Percentiles rank a stretch among this genome's conserved stretches.
Evolutionary conservation across 345 rosid species (phyloP).

Genomic region (Diplotaxis tenuifolia): DNA sequence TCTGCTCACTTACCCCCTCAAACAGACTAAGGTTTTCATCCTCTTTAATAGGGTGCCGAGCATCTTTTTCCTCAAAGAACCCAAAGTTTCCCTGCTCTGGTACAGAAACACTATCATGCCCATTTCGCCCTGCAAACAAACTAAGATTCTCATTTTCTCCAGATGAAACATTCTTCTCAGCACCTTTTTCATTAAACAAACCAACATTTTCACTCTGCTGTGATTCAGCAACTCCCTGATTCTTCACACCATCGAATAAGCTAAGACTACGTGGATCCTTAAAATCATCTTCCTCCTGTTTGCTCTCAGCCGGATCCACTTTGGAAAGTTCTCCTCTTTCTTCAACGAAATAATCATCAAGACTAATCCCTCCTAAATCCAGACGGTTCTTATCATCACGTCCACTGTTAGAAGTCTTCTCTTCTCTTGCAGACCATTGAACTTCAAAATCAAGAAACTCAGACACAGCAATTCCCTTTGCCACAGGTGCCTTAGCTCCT

Average conservation of each 20-base stretch:
- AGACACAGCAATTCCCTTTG: constrained; percentile 47
- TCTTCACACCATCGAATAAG: constrained; percentile 45
- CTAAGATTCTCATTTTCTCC: constrained; percentile 28
- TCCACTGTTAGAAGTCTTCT: constrained; percentile 30
- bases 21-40: constrained; percentile 35
- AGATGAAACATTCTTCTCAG: constrained; percentile 9
- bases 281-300: constrained; percentile 31
- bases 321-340: constrained; percentile 33
- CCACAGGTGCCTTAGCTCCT: constrained; percentile 36
- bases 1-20: constrained; percentile 20
- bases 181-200: constrained; percentile 1
- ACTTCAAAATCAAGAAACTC: constrained; percentile 71
- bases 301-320: constrained; percentile 14
- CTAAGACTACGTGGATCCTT: constrained; percentile 39
- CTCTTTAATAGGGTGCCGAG: neutral
- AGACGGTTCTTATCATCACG: constrained; percentile 29
- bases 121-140: constrained; percentile 33
- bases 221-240: constrained; percentile 36
- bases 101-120: constrained; percentile 26
- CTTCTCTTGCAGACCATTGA: constrained; percentile 51
- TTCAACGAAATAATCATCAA: constrained; percentile 48
- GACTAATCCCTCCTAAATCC: constrained; percentile 52
- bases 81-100: constrained; percentile 32
- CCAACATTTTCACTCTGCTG: constrained; percentile 17
- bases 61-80: constrained; percentile 33